Conservation (phyloP, 75 land plant genomes). For the Gnetum montanum region DNA sequence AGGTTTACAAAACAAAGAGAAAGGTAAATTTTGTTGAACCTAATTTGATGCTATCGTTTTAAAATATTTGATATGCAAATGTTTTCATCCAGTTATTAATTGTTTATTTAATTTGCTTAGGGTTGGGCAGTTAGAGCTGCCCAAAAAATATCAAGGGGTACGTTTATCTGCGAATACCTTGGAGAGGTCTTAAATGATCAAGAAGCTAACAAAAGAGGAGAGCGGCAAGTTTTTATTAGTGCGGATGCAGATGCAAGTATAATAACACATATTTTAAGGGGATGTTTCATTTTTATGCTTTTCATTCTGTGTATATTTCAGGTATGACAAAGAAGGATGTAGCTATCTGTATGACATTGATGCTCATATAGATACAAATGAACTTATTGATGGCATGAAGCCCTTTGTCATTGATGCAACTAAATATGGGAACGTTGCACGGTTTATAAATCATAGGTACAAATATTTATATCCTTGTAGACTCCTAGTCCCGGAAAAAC, state of each 20-base stretch:
- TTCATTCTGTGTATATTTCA: conserved; percentile 17
- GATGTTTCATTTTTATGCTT: too few relatives aligned
- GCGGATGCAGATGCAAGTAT: neutral
- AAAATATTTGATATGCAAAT: neutral
- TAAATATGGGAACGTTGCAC: conserved; percentile 81
- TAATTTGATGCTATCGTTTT: too few relatives aligned
- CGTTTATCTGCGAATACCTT: conserved; percentile 89
- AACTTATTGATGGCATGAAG: conserved; percentile 35
- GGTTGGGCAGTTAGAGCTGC: conserved; percentile 98
- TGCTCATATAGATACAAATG: conserved; percentile 44
- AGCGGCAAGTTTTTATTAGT: conserved; percentile 44
- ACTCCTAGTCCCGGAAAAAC: neutral
- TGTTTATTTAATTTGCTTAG: conserved; percentile 31
- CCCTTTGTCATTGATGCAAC: conserved; percentile 91
- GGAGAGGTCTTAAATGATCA: conserved; percentile 83
- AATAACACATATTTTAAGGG: too few relatives aligned
- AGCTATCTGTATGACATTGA: conserved; percentile 77
- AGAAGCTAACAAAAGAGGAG: conserved; percentile 64
- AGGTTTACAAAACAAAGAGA: conserved; percentile 74
- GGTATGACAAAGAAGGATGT: conserved; percentile 68
- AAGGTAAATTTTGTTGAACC: too few relatives aligned
- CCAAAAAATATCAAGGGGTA: conserved; percentile 75
- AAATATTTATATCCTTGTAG: too few relatives aligned
- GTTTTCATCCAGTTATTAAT: neutral
- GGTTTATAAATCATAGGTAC: conserved; percentile 99